Conservation (phyloP, 176 grass and related monocot species). For the Ampelocalamus luodianensis region DNA sequence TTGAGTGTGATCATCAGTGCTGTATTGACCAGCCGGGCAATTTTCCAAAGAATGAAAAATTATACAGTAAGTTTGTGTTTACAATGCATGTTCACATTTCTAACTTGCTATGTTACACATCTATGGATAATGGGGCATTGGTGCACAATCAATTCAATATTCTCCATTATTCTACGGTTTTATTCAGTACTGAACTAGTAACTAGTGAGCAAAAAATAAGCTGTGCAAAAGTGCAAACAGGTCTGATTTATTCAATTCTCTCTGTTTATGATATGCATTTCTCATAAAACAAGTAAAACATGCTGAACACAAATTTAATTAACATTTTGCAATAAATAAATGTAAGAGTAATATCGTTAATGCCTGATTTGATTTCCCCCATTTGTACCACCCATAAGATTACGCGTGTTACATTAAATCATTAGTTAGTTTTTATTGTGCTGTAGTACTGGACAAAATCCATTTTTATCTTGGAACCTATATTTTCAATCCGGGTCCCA, state of each 20-base stretch:
- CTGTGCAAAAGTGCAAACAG: background rate
- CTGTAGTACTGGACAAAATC: background rate
- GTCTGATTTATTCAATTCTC: background rate
- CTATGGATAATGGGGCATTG: slow-evolving; percentile 11
- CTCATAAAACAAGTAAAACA: background rate
- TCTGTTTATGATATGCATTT: background rate
- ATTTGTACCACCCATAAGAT: background rate
- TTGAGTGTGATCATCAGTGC: slow-evolving; percentile 74
- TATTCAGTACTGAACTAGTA: background rate
- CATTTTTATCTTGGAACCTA: background rate
- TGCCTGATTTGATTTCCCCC: background rate
- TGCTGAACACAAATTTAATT: background rate
- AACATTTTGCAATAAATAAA: background rate
- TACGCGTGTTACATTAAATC: background rate
- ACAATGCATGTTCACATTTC: slow-evolving; percentile 5
- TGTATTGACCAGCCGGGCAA: slow-evolving; percentile 62
- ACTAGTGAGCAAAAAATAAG: background rate
- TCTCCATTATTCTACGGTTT: slow-evolving; percentile 7
- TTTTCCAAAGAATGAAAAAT: slow-evolving; percentile 73
- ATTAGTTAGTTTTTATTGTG: background rate
- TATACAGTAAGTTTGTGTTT: slow-evolving; percentile 53
- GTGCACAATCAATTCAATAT: background rate
- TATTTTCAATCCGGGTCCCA: background rate
- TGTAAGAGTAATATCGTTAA: background rate
- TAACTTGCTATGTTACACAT: slow-evolving; percentile 16